Evolutionary conservation across 345 rosid genomes (phyloP).

Genomic region (Odontarrhena argentea): DNA sequence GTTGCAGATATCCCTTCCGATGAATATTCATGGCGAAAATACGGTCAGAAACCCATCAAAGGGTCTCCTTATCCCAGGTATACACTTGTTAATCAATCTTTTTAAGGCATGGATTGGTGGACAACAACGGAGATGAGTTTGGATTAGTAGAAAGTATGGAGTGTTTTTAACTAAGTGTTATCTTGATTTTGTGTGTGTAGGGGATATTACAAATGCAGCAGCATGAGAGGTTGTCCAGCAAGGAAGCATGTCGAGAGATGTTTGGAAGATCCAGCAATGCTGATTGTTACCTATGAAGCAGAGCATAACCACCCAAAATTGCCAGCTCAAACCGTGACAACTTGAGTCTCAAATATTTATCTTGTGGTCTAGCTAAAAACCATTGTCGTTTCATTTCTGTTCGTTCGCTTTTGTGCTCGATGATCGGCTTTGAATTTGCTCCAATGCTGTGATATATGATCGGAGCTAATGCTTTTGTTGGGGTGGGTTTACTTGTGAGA

Average conservation of each 20-base stretch:
- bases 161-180: conserved; percentile 11
- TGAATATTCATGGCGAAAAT: conserved; percentile 83
- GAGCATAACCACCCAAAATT: conserved; percentile 84
- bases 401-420: conserved; percentile 11
- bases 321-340: conserved; percentile 65
- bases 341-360: conserved; percentile 40
- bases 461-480: conserved; percentile 15
- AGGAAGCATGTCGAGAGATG: conserved; percentile 98
- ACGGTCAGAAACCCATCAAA: conserved; percentile 84
- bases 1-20: conserved; percentile 84
- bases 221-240: conserved; percentile 98
- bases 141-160: conserved; percentile 4
- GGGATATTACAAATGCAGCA: conserved; percentile 98
- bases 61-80: conserved; percentile 90
- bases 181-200: conserved; percentile 46
- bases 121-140: not conserved
- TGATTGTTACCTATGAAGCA: conserved; percentile 90
- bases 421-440: conserved; percentile 20
- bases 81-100: conserved; percentile 13
- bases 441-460: conserved; percentile 28
- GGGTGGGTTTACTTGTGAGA: conserved; percentile 18
- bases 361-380: conserved; percentile 8
- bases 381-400: not conserved
- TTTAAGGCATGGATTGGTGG: not conserved
- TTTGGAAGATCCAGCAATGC: conserved; percentile 91